A percentile compares a stretch with the other conserved stretches of the same genome.
These are phyloP conservation scores for Neltuma alba DNA, from an alignment of 306 rosid species.

Conservation along the genomic window DNA sequence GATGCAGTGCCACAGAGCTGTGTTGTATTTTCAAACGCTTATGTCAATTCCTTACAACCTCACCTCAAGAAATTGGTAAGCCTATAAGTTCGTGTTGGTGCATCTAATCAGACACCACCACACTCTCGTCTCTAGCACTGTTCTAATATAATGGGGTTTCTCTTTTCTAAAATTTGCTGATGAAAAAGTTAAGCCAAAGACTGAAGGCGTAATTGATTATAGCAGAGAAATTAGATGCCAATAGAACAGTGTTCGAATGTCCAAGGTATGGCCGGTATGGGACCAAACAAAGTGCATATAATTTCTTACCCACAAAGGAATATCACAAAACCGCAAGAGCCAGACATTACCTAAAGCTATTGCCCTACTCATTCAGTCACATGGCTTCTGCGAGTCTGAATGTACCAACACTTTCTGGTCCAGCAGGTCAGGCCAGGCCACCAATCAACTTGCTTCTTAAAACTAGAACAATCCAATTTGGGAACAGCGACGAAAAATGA, in stretches of 20 bases:
- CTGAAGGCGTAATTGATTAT: not conserved
- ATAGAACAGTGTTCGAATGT: not conserved
- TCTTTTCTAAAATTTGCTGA: not conserved
- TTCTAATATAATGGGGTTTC: not conserved
- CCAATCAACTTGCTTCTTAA: constrained; percentile 69
- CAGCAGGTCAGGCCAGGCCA: constrained; percentile 65
- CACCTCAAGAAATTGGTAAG: not conserved
- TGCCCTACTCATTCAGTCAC: constrained; percentile 57
- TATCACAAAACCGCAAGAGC: not conserved
- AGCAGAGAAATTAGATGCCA: not conserved
- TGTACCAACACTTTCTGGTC: constrained; percentile 70
- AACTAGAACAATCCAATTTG: not conserved
- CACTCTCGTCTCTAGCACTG: not conserved
- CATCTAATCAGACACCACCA: not conserved
- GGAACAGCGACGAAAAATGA: constrained; percentile 3
- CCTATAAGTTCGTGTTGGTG: not conserved
- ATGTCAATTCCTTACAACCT: not conserved
- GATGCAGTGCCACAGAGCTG: too few relatives aligned
- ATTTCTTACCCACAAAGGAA: not conserved
- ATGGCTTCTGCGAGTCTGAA: constrained; percentile 73
- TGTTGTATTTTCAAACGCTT: not conserved
- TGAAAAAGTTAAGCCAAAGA: not conserved
- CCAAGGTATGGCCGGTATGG: not conserved
- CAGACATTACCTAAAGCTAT: constrained; percentile 4
- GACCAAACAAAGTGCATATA: constrained; percentile 3